A percentile compares a stretch with the other conserved stretches of the same genome.
Conservation (phyloP, 352 stramenopile genomes). For the Pythium chondricola region DNA sequence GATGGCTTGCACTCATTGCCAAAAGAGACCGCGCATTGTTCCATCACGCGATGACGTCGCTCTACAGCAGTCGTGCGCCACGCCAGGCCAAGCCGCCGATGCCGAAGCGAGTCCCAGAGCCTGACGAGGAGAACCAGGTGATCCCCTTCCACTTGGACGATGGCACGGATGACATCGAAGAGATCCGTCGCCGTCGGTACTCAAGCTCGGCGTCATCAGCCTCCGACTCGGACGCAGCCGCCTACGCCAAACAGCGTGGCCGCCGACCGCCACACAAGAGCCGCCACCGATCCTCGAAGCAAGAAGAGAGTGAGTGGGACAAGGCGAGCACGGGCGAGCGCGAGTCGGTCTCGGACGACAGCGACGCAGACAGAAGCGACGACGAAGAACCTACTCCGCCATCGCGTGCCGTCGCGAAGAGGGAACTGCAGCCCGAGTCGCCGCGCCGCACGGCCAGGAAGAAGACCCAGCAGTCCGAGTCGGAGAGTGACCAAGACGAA, state of each 20-base stretch:
- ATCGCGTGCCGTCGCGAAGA: not conserved
- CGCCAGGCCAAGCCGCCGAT: not conserved
- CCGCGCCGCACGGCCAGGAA: conserved; percentile 28
- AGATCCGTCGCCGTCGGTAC: conserved; percentile 29
- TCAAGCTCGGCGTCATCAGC: conserved; percentile 21
- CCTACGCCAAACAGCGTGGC: not conserved
- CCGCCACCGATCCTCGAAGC: not conserved
- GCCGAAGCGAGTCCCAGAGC: not conserved
- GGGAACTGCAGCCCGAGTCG: conserved; percentile 33
- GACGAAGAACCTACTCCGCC: not conserved
- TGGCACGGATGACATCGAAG: conserved; percentile 32
- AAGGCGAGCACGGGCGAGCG: conserved; percentile 16
- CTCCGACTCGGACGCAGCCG: conserved; percentile 7
- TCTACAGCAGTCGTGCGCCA: not conserved
- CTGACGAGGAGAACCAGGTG: conserved; percentile 41
- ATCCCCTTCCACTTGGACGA: conserved; percentile 48
- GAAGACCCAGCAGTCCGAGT: conserved; percentile 18
- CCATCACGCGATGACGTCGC: too few species aligned
- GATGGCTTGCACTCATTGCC: too few species aligned
- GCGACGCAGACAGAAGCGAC: conserved; percentile 4
- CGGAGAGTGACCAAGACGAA: conserved; percentile 1
- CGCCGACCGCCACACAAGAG: not conserved
- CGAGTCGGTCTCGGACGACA: conserved; percentile 12
- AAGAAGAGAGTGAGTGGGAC: conserved; percentile 39
- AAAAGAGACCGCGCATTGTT: too few species aligned